A percentile compares a stretch with the other conserved stretches of the same genome.
Evolutionary conservation across 2,329 filamentous ascomycete species (phyloP).

Genomic region (Phyllosticta citrichinensis): DNA sequence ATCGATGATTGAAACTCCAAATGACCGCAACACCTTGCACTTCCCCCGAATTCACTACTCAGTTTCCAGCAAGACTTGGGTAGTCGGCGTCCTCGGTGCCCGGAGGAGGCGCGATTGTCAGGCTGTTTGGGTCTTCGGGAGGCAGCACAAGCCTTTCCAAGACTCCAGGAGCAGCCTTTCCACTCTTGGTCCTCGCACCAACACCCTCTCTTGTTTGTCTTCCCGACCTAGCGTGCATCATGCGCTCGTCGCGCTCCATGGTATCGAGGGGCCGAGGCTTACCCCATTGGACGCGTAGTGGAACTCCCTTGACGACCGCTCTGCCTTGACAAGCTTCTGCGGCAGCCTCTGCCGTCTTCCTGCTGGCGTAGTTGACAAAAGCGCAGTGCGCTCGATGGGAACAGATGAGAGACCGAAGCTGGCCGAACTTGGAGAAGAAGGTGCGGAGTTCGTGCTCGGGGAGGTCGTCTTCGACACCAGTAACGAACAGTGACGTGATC

Average conservation of each 20-base stretch:
- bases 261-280: conserved; percentile 84
- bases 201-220: conserved; percentile 29
- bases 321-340: conserved; percentile 77
- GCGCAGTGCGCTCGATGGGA: conserved; percentile 96
- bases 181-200: conserved; percentile 14
- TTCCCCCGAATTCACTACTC: conserved; percentile 19
- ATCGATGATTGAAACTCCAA: conserved; percentile 9
- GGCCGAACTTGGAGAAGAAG: conserved; percentile 81
- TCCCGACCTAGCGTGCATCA: conserved; percentile 72
- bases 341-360: conserved; percentile 76
- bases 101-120: conserved; percentile 63
- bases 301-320: conserved; percentile 83
- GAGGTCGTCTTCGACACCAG: conserved; percentile 90
- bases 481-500: conserved; percentile 88
- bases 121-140: conserved; percentile 32
- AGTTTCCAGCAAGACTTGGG: conserved; percentile 76
- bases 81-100: conserved; percentile 75
- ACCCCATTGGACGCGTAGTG: conserved; percentile 83
- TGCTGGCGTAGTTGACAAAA: conserved; percentile 86
- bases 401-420: conserved; percentile 85
- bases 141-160: conserved; percentile 27
- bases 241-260: conserved; percentile 77
- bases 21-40: not conserved
- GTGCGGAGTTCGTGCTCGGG: conserved; percentile 85
- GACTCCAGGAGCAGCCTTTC: conserved; percentile 17